Evolutionary conservation across 257 asterid species (phyloP).

Genomic region (Rauvolfia tetraphylla): DNA sequence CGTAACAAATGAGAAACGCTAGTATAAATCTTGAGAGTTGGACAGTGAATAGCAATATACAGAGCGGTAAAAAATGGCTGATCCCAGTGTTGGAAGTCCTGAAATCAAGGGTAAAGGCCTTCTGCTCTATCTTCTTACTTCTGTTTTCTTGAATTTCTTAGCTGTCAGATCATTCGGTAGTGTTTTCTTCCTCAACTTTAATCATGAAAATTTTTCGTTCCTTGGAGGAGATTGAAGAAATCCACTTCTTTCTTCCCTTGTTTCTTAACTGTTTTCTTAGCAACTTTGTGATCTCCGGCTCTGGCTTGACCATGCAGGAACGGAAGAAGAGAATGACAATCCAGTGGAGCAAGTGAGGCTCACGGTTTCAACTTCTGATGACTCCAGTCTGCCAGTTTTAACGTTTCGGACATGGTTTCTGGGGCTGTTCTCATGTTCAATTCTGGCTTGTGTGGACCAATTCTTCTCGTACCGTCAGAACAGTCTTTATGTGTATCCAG

Average conservation of each 20-base stretch:
- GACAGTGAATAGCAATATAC: too few relatives aligned
- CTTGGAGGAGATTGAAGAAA: too few relatives aligned
- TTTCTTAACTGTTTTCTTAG: too few relatives aligned
- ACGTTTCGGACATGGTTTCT: constrained; percentile 66
- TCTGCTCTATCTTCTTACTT: too few relatives aligned
- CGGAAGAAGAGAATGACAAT: constrained; percentile 33
- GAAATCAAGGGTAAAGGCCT: neutral
- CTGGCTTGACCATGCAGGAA: neutral
- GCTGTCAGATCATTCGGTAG: too few relatives aligned
- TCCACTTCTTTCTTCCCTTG: too few relatives aligned
- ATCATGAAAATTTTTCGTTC: too few relatives aligned
- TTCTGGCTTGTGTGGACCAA: constrained; percentile 49
- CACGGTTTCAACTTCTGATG: constrained; percentile 52
- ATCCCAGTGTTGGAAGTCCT: neutral
- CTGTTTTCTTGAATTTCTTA: too few relatives aligned
- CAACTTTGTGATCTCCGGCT: too few relatives aligned
- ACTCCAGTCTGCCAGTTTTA: constrained; percentile 41
- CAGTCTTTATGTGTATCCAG: constrained; percentile 21
- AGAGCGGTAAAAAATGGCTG: neutral
- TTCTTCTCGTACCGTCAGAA: constrained; percentile 58
- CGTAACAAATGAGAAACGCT: too few relatives aligned
- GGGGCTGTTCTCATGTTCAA: constrained; percentile 41
- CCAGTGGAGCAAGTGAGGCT: constrained; percentile 68
- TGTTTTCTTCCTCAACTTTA: too few relatives aligned
- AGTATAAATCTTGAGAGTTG: neutral